phyloP scores from a whole-genome alignment of 2,329 filamentous ascomycete genomes.

The Knufia petricola region DNA sequence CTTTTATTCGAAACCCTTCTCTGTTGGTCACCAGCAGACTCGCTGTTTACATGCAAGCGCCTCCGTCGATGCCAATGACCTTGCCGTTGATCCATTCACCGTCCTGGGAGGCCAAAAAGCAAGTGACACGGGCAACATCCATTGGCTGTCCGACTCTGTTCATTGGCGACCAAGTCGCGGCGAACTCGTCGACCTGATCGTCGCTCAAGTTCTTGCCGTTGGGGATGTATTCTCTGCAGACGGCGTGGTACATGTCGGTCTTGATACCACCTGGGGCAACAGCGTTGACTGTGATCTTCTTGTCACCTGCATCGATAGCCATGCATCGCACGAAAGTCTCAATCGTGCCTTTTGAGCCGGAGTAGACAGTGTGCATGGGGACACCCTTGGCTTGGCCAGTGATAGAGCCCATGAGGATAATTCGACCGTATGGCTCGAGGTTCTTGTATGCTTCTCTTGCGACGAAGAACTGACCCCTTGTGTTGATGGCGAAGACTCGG shows the following conservation, averaged over 20 bases:
- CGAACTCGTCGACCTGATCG: constrained; percentile 23
- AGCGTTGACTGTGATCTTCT: constrained; percentile 58
- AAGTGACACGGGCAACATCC: constrained; percentile 51
- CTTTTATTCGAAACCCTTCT: not conserved
- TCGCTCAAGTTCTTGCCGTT: constrained; percentile 27
- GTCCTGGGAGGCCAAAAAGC: constrained; percentile 47
- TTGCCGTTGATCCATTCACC: constrained; percentile 48
- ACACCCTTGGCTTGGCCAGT: constrained; percentile 58
- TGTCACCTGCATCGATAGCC: constrained; percentile 59
- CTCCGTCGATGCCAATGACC: constrained; percentile 29
- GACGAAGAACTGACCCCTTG: constrained; percentile 66
- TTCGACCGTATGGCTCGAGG: constrained; percentile 58
- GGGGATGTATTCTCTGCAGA: constrained; percentile 33
- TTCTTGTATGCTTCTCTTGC: constrained; percentile 65
- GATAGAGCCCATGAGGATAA: constrained; percentile 64
- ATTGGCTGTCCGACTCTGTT: constrained; percentile 49
- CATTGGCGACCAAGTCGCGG: constrained; percentile 40
- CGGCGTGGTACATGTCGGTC: constrained; percentile 55
- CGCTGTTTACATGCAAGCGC: constrained; percentile 23
- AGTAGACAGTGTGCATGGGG: constrained; percentile 63
- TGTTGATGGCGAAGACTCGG: constrained; percentile 60
- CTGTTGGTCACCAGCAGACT: not conserved
- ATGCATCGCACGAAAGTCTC: constrained; percentile 69
- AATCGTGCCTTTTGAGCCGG: constrained; percentile 64
- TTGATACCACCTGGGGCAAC: constrained; percentile 59